phyloP scores from a whole-genome alignment of 73 alveolate species.

The Blepharisma stoltei region DNA sequence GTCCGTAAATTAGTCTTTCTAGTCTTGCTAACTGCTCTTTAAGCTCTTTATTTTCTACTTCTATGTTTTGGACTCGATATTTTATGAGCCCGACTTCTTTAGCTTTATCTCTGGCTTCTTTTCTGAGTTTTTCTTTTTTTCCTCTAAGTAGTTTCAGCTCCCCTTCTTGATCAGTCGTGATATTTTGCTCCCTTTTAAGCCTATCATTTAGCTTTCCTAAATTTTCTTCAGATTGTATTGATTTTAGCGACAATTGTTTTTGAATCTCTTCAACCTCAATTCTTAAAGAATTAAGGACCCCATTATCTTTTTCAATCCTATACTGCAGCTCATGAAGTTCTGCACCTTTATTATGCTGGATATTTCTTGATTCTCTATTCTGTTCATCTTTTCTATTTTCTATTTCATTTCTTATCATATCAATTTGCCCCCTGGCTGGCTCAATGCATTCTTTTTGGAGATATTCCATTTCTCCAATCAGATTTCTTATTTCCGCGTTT shows the following conservation, averaged over 20 bases:
- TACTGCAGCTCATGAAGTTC: neutral
- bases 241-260: neutral
- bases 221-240: neutral
- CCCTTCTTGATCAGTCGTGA: neutral
- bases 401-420: neutral
- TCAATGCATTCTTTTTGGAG: neutral
- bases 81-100: neutral
- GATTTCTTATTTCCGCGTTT: neutral
- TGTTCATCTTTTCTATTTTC: neutral
- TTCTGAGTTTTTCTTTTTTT: conserved; percentile 4
- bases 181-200: neutral
- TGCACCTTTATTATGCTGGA: neutral
- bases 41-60: conserved; percentile 16
- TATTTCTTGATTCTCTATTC: neutral
- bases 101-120: conserved; percentile 18
- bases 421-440: neutral
- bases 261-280: neutral
- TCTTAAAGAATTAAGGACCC: neutral
- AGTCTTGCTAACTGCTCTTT: conserved; percentile 23
- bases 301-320: neutral
- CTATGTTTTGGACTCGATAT: neutral
- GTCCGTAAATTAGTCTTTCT: conserved; percentile 14
- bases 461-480: neutral
- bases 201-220: neutral
- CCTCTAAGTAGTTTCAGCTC: neutral